These are phyloP conservation scores for Citrullus mucosospermus DNA, from an alignment of 306 rosid species.

Conservation along the genomic window DNA sequence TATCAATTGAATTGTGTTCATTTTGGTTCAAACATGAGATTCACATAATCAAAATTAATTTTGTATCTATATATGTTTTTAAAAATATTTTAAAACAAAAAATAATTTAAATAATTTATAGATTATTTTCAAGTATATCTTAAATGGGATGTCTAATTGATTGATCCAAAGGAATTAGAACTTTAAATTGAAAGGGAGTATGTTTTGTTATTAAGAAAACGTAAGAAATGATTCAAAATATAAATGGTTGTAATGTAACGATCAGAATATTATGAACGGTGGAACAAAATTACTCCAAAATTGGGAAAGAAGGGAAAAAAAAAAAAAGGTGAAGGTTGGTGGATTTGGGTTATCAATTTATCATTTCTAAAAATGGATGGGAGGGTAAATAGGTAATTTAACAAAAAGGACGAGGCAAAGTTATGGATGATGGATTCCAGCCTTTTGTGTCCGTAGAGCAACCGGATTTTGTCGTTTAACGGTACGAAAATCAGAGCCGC, in stretches of 20 bases:
- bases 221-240: no score
- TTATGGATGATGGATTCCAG: not conserved
- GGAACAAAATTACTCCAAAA: not conserved
- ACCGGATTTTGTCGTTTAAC: not conserved
- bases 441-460: not conserved
- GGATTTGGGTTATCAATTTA: not conserved
- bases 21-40: no score
- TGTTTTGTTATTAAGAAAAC: no score
- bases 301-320: not conserved
- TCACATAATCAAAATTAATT: no score
- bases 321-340: not conserved
- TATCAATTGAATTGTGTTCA: no score
- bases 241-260: not conserved
- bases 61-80: no score
- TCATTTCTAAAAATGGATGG: not conserved
- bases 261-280: not conserved
- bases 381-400: not conserved
- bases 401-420: not conserved
- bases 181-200: no score
- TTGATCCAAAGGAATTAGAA: no score
- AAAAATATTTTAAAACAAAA: no score
- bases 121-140: no score
- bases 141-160: no score
- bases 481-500: constrained; percentile 20
- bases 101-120: no score